Base-by-base conservation (phyloP, 768 basidiomycete genomes). In the Boletellus sp. region DNA sequence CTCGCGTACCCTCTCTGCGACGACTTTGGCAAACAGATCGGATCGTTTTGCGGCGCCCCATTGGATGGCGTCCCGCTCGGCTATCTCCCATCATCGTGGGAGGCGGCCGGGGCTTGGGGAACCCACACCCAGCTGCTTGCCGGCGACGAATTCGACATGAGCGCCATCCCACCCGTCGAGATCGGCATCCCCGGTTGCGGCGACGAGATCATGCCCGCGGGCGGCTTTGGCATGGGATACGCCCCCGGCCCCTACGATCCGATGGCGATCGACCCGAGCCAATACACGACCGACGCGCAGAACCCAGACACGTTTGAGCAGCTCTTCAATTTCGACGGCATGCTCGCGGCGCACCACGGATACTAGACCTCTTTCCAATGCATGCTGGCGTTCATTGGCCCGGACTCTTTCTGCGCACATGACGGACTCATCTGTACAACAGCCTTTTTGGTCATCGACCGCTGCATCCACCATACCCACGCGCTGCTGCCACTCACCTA, bases 91-190 rank as follows among this genome's bases (percentile, higher is more conserved):
- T 72, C 65, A 52, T 56, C 66, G 42, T 74, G 71, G 68, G 64
- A 63, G 3, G 48, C 61, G 6, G 55, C 59, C 26, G 46, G 60
- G 24, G 50, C 68, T 46, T 74, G 73, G 72, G 64, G 62, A 7
- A 61, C 60, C 63, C 51, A 74, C 58, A 20, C 54, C 56, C 64
- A 69, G 42, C 55, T 71, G 48, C 68, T 86, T 39, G 70, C 70
- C 34, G 76, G 74, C 48, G 81, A 84, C 63, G 85, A 87, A 67
- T 87, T 86, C 62, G 84, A 86, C 60, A 65, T 87, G 54, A 68
- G 60, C 56, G 70, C 81, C 20, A 87, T 87, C 54, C 84, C 83
- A 2, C 78, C 84, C 0, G 76, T 85, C 63, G 77, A 84, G 53
- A 70, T 85, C 46, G 80, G 79, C 15, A 61, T 78, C 52, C 72